Conservation (phyloP, 805 yeast species). For the Lipomyces mesembrius region DNA sequence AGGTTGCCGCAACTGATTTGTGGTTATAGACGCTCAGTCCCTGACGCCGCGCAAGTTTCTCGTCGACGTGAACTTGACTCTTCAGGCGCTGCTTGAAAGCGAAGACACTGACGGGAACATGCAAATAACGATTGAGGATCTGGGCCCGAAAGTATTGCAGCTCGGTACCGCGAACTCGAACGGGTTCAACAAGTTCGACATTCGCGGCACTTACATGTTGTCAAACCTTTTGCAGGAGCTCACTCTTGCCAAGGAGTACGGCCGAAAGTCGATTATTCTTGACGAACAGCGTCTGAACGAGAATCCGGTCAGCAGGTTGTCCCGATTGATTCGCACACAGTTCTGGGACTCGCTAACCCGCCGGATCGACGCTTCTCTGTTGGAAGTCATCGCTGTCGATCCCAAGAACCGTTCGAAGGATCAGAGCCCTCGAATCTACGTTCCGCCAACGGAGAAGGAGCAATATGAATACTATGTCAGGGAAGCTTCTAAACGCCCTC, state of each 20-base stretch:
- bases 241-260: conserved; percentile 81
- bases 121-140: conserved; percentile 85
- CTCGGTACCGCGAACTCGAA: conserved; percentile 83
- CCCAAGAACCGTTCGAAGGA: conserved; percentile 70
- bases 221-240: conserved; percentile 86
- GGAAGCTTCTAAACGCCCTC: conserved; percentile 60
- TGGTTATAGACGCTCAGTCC: conserved; percentile 23
- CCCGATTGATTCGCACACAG: conserved; percentile 70
- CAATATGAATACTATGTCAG: conserved; percentile 70
- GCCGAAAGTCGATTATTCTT: conserved; percentile 73
- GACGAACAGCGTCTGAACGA: conserved; percentile 86
- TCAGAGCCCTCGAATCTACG: conserved; percentile 73
- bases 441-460: conserved; percentile 70
- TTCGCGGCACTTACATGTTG: conserved; percentile 88
- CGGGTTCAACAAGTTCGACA: conserved; percentile 72
- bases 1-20: conserved; percentile 1
- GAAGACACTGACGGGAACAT: conserved; percentile 86
- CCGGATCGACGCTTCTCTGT: conserved; percentile 62
- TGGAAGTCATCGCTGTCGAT: conserved; percentile 75
- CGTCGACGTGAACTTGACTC: conserved; percentile 76
- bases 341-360: conserved; percentile 85
- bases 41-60: conserved; percentile 57
- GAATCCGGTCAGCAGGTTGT: conserved; percentile 80
- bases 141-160: conserved; percentile 79
- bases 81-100: conserved; percentile 65